Evolutionary conservation across 164 flowering plant genomes (phyloP).

Genomic region (Akebia trifoliata): DNA sequence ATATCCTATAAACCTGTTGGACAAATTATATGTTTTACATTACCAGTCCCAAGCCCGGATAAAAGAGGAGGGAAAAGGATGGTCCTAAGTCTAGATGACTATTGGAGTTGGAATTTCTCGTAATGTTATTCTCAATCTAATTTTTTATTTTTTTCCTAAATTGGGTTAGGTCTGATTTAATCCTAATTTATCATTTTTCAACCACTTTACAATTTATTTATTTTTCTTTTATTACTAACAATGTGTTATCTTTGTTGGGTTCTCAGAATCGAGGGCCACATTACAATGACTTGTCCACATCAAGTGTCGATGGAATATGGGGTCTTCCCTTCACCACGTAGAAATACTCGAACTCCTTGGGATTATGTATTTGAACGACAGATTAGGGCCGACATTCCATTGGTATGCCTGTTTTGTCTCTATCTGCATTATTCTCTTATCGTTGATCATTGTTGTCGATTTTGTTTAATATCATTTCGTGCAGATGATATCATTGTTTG

Average conservation of each 20-base stretch:
- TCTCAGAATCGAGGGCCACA: conserved; percentile 60
- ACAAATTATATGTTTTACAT: too few relatives aligned
- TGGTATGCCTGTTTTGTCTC: conserved; percentile 33
- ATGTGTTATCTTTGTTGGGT: neutral
- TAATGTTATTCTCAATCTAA: conserved; percentile 14
- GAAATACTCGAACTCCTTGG: conserved; percentile 39
- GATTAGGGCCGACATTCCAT: conserved; percentile 37
- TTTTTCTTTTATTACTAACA: neutral
- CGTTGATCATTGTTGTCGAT: neutral
- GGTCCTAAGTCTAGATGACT: too few relatives aligned
- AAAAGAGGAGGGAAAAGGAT: too few relatives aligned
- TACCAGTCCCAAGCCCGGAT: too few relatives aligned
- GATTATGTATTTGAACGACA: conserved; percentile 76
- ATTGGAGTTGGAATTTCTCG: too few relatives aligned
- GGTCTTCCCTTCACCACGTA: conserved; percentile 37
- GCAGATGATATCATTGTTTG: neutral
- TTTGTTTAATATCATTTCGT: neutral
- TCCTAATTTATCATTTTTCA: neutral
- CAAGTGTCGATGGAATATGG: conserved; percentile 44
- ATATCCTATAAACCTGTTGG: too few relatives aligned
- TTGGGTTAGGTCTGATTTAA: neutral
- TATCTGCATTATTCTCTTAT: neutral
- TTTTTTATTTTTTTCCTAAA: neutral
- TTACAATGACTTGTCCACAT: conserved; percentile 74
- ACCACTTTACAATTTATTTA: neutral